Percentiles rank a stretch among this genome's conserved stretches.
These are phyloP conservation scores for Penicillium desertorum DNA, from an alignment of 495 filamentous ascomycete species.

Conservation along the genomic window DNA sequence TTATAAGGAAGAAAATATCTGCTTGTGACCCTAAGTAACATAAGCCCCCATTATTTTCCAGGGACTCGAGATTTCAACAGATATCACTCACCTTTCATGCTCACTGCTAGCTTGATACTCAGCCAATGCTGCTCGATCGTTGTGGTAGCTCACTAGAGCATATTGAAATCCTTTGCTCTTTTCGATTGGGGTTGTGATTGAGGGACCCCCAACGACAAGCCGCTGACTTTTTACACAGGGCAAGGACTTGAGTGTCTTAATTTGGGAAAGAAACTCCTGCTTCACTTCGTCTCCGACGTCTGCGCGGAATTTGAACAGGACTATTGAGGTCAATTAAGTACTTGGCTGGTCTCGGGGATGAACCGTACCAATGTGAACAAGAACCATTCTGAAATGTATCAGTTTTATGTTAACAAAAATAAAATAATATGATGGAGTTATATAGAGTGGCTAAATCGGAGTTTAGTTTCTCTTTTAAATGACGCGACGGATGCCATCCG, in stretches of 20 bases:
- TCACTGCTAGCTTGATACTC: slow-evolving; percentile 51
- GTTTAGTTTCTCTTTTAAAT: slow-evolving; percentile 2
- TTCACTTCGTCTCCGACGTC: slow-evolving; percentile 35
- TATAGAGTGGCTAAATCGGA: background rate
- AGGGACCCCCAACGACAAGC: slow-evolving; percentile 47
- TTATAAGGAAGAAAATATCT: slow-evolving; percentile 48
- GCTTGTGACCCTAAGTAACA: slow-evolving; percentile 36
- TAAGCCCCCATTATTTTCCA: background rate
- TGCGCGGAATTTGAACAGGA: slow-evolving; percentile 47
- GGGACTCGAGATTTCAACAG: background rate
- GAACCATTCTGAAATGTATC: slow-evolving; percentile 28
- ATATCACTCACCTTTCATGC: slow-evolving; percentile 39
- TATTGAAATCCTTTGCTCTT: slow-evolving; percentile 50
- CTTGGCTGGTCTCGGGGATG: background rate
- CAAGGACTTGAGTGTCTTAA: slow-evolving; percentile 44
- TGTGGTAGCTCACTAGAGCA: slow-evolving; percentile 48
- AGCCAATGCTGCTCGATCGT: slow-evolving; percentile 38
- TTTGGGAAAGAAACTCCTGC: slow-evolving; percentile 40
- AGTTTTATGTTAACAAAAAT: background rate
- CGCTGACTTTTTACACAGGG: slow-evolving; percentile 41
- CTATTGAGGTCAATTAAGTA: slow-evolving; percentile 20
- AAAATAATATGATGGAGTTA: background rate
- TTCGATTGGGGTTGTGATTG: slow-evolving; percentile 45
- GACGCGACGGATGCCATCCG: slow-evolving; percentile 12
- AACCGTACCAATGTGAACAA: slow-evolving; percentile 37